These are phyloP conservation scores for Xerocomus nothofagi DNA, from an alignment of 1,284 basidiomycete species.

Conservation along the genomic window DNA sequence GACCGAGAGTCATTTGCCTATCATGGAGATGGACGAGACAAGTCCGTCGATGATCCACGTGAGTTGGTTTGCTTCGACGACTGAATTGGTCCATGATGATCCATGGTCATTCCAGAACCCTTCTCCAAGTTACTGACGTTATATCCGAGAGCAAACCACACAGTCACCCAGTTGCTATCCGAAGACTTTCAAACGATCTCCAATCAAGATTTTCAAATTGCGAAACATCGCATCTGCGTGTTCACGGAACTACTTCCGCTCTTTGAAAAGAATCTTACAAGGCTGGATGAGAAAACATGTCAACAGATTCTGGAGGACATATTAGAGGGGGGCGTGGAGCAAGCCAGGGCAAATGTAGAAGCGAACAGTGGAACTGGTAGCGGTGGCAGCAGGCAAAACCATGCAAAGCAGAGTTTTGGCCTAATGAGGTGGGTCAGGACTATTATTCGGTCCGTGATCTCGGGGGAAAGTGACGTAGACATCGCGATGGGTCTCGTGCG, in stretches of 20 bases:
- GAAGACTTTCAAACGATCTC: background rate
- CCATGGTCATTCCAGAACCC: slow-evolving; percentile 9
- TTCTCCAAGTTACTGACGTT: slow-evolving; percentile 10
- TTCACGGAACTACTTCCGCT: slow-evolving; percentile 16
- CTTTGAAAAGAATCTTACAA: background rate
- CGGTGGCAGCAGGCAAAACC: background rate
- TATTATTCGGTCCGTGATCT: background rate
- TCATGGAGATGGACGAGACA: background rate
- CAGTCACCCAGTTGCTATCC: slow-evolving; percentile 2
- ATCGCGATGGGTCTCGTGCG: background rate
- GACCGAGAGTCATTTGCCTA: slow-evolving; percentile 16
- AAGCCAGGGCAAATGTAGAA: slow-evolving; percentile 1
- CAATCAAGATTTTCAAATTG: slow-evolving; percentile 7
- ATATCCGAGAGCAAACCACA: slow-evolving; percentile 21
- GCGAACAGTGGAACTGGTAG: background rate
- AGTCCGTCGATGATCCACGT: slow-evolving; percentile 9
- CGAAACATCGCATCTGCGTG: slow-evolving; percentile 28
- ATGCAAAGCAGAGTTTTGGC: accelerated
- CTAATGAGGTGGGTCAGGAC: accelerated
- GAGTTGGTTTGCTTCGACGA: background rate
- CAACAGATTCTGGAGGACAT: slow-evolving; percentile 14
- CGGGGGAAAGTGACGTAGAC: slow-evolving; percentile 7
- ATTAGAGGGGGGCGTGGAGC: slow-evolving; percentile 8
- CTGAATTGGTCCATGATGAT: background rate
- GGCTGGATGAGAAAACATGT: slow-evolving; percentile 9